Base-by-base conservation (phyloP, 768 basidiomycete genomes). In the Fomitopsis serialis region DNA sequence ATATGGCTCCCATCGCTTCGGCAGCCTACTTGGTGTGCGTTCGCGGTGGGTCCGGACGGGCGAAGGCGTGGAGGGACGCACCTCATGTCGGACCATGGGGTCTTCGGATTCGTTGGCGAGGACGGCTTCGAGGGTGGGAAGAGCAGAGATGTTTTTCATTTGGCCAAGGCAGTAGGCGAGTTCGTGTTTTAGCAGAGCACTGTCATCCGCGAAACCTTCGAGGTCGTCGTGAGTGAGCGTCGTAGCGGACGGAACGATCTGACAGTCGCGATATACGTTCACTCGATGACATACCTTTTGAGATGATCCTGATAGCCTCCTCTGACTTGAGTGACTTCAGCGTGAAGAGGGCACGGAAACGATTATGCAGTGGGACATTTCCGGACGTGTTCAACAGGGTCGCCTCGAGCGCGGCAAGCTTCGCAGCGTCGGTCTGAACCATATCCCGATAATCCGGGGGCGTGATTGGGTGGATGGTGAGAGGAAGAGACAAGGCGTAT, bases 11-110 rank as follows among this genome's bases (percentile, higher is more conserved):
- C 76, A 99, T 87, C 9, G 97, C 97, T 72, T 99, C 97, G n/a
- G 97, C 97, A 47, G 96, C 94, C 89, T 95, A 58, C 10, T 49
- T 19, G 36, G 25, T 44, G 42, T 11, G 32, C 34, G 10, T 45
- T 13, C 22, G 22, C 9, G 44, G 17, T 21, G 17, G 11, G 3
- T 10, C 17, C 4, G 11, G 24, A 15, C 34, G 43, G n/a, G 22
- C 17, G 6, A 2, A 19, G 17, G 13, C 7, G 11, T 25, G 40
- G 37, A 15, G 50, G 53, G 48, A 61, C 75, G 54, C 60, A 90
- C 92, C 80, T 99, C 97, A 72, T 99, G 97, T 51, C 97, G 78
- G 56, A 98, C 97, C 97, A 99, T 99, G 0, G 92, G 86, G 68
- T 96, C 89, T 66, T 95, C 87, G 17, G 74, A 64, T 37, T 68